A percentile compares a stretch with the other conserved stretches of the same genome.
These are phyloP conservation scores for Dioszegia hungarica DNA, from an alignment of 768 basidiomycete genomes.

Conservation along the genomic window DNA sequence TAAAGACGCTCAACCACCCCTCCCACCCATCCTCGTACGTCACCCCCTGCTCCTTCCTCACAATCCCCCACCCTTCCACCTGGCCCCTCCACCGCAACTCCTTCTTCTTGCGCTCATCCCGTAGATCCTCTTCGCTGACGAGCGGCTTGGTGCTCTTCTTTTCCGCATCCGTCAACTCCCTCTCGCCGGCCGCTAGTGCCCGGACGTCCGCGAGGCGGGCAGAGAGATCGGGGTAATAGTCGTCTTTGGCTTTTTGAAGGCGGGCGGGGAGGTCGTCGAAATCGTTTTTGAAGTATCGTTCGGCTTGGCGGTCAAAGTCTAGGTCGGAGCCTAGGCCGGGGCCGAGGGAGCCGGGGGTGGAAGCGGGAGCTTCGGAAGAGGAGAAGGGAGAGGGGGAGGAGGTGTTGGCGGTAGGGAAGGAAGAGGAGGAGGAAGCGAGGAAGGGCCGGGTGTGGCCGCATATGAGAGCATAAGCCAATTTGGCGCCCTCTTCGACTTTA, in stretches of 20 bases:
- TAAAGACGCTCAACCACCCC: constrained; percentile 34
- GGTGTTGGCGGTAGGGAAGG: not conserved
- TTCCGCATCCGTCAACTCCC: constrained; percentile 86
- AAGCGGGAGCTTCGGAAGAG: not conserved
- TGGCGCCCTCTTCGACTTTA: constrained; percentile 72
- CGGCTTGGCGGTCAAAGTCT: constrained; percentile 66
- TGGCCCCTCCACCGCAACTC: constrained; percentile 81
- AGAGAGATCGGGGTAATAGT: constrained; percentile 70
- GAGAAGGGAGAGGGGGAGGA: not conserved
- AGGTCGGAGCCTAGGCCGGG: constrained; percentile 59
- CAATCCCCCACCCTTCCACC: constrained; percentile 70
- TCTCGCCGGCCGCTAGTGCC: constrained; percentile 64
- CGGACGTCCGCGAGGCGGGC: constrained; percentile 67
- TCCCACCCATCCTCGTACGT: constrained; percentile 63
- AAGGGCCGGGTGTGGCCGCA: constrained; percentile 62
- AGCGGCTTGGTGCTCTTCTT: constrained; percentile 57
- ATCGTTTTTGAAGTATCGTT: constrained; percentile 60
- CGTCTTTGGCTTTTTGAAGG: constrained; percentile 64
- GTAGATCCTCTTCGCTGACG: constrained; percentile 79
- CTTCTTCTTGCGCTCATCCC: constrained; percentile 81
- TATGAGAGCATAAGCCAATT: constrained; percentile 73
- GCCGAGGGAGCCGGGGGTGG: no score
- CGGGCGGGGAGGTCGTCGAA: constrained; percentile 48
- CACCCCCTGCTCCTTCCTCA: constrained; percentile 61
- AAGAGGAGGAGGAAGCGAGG: constrained; percentile 10